These are phyloP conservation scores for Paraconiothyrium brasiliense DNA, from an alignment of 2,329 filamentous ascomycete species.

Conservation along the genomic window DNA sequence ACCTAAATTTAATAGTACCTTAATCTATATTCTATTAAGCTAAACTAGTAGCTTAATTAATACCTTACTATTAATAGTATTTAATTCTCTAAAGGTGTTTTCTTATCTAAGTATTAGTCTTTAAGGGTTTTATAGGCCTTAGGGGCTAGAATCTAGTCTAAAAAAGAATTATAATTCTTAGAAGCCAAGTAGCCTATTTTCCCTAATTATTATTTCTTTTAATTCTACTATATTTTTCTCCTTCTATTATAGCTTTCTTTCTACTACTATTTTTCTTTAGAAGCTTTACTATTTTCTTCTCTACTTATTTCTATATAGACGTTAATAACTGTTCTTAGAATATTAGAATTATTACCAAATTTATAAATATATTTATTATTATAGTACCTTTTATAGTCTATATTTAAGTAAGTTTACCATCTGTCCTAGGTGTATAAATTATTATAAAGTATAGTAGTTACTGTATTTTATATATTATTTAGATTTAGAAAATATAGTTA, in stretches of 20 bases:
- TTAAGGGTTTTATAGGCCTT: too few relatives aligned
- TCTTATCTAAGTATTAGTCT: not conserved
- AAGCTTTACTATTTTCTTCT: too few relatives aligned
- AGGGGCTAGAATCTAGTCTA: not conserved
- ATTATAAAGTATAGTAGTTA: not conserved
- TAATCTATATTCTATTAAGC: too few relatives aligned
- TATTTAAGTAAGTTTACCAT: not conserved
- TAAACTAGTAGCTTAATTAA: too few relatives aligned
- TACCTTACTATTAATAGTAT: too few relatives aligned
- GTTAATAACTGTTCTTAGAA: too few relatives aligned
- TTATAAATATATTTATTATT: not conserved
- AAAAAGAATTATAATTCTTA: not conserved
- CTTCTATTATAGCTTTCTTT: not conserved
- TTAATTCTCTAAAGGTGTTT: too few relatives aligned
- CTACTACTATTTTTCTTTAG: not conserved
- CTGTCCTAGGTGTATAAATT: slow-evolving; percentile 7
- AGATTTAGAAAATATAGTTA: not conserved
- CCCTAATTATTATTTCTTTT: too few relatives aligned
- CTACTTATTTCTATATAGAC: too few relatives aligned
- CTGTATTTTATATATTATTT: slow-evolving; percentile 1
- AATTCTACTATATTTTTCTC: not conserved
- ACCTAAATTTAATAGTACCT: too few relatives aligned
- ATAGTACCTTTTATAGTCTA: not conserved
- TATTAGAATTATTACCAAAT: not conserved
- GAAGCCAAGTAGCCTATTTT: too few relatives aligned